Evolutionary conservation across 495 filamentous ascomycete genomes (phyloP), one percentile per base, ranked within the genome.

Genomic region (Hapsidospora chrysogenum): DNA sequence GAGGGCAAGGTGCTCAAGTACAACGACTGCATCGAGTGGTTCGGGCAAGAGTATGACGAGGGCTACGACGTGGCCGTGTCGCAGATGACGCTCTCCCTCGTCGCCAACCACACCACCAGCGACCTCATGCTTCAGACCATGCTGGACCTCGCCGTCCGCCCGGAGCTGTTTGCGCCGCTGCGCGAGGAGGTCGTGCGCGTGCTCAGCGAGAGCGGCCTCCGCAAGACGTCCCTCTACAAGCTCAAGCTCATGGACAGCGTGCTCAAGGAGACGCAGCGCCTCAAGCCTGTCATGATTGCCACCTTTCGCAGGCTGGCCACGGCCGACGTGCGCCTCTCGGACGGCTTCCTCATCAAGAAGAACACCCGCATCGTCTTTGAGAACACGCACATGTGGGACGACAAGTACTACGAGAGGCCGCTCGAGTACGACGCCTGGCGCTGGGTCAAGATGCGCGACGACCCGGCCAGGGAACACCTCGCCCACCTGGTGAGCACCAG

Each of bases 231-330:
- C 5, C 41, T 72, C 7, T 54, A 60, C 31, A 72, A 68, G 37
- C 45, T 74, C 50, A 62, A 63, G 39, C 40, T 68, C 26, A 50
- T 75, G 43, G 66, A 71, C 43, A 63, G 58, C 48, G 53, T 62
- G 6, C 31, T 67, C 26, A 67, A 64, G 36, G 64, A 67, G 41
- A 49, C 46, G 11, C 57, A 61, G 41, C 46, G 64, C 3, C 7
- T 63, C 10, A 57, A 58, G 30, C 60, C 58, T 1, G 29, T 52
- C 3, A 26, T 37, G 19, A 25, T n/a, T 58, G 63, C 45, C 29
- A 43, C 46, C 9, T 39, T 71, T 38, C 58, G 53, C 31, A 64
- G 68, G 8, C 16, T 54, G 9, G 60, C 60, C 6, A 36, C 35
- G 2, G 30, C 36, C 7, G 41, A 60, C 42, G 36, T 62, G 45